These are phyloP conservation scores for Moesziomyces sp. DNA, from an alignment of 1,284 basidiomycete genomes.

Conservation along the genomic window DNA sequence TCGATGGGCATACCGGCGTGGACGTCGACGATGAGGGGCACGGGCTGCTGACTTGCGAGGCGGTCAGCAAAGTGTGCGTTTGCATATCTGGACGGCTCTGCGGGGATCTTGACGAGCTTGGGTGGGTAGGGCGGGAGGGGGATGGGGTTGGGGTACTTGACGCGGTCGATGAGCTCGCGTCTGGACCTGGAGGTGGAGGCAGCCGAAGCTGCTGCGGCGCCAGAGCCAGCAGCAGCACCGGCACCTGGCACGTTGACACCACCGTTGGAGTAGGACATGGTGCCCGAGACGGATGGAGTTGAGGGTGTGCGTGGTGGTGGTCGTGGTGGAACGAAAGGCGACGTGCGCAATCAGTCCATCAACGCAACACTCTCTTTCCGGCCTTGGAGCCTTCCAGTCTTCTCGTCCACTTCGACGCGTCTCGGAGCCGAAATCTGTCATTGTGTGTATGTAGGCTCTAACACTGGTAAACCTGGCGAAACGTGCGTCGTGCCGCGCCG, in stretches of 20 bases:
- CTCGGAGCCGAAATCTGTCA: background rate
- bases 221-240: constrained; percentile 1
- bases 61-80: constrained; percentile 61
- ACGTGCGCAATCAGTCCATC: constrained; percentile 4
- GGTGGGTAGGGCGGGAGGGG: constrained; percentile 66
- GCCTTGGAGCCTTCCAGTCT: background rate
- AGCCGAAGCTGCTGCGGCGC: constrained; percentile 10
- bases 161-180: constrained; percentile 65
- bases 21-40: constrained; percentile 63
- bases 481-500: background rate
- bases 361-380: too few relatives aligned
- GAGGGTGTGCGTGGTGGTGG: background rate
- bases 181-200: constrained; percentile 35
- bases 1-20: constrained; percentile 66
- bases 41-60: constrained; percentile 56
- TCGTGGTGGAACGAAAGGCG: background rate
- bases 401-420: background rate
- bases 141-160: constrained; percentile 66
- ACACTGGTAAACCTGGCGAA: background rate
- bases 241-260: background rate
- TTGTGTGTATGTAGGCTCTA: background rate
- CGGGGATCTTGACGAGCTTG: constrained; percentile 59
- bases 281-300: background rate
- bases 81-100: constrained; percentile 57
- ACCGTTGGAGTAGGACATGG: constrained; percentile 45